phyloP scores from a whole-genome alignment of 2,329 filamentous ascomycete species.

The Zalaria obscura region DNA sequence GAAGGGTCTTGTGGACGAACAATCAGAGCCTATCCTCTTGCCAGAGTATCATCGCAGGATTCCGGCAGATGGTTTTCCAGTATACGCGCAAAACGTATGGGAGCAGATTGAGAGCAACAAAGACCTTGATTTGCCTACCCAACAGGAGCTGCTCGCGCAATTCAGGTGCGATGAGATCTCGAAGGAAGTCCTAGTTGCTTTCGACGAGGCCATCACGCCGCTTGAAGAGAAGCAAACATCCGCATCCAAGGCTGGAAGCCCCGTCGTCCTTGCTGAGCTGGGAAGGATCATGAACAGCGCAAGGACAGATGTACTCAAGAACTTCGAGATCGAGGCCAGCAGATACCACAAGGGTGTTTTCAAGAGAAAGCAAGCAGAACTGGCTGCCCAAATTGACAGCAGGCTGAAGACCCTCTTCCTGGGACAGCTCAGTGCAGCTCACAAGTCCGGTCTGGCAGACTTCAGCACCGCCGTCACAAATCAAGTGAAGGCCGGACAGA shows the following conservation, averaged over 20 bases:
- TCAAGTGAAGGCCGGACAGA: conserved; percentile 83
- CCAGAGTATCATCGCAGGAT: conserved; percentile 93
- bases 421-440: conserved; percentile 74
- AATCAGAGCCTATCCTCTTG: conserved; percentile 68
- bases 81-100: conserved; percentile 91
- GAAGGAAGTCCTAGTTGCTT: conserved; percentile 69
- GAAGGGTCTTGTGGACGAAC: conserved; percentile 50
- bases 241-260: conserved; percentile 55
- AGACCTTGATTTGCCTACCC: conserved; percentile 87
- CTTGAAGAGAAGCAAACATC: conserved; percentile 78
- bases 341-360: conserved; percentile 96
- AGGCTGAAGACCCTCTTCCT: conserved; percentile 77
- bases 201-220: conserved; percentile 68
- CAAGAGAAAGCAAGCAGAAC: conserved; percentile 66
- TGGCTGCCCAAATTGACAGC: conserved; percentile 77
- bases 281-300: conserved; percentile 60
- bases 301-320: conserved; percentile 57
- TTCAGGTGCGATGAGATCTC: conserved; percentile 97
- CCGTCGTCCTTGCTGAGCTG: conserved; percentile 58
- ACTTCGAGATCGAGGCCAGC: conserved; percentile 83
- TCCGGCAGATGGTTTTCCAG: conserved; percentile 88
- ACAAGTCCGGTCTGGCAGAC: conserved; percentile 70
- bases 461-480: conserved; percentile 81
- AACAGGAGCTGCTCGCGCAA: conserved; percentile 91
- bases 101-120: conserved; percentile 99